Evolutionary conservation across 352 stramenopile genomes (phyloP).

Genomic region (Phytophthora ohioensis): DNA sequence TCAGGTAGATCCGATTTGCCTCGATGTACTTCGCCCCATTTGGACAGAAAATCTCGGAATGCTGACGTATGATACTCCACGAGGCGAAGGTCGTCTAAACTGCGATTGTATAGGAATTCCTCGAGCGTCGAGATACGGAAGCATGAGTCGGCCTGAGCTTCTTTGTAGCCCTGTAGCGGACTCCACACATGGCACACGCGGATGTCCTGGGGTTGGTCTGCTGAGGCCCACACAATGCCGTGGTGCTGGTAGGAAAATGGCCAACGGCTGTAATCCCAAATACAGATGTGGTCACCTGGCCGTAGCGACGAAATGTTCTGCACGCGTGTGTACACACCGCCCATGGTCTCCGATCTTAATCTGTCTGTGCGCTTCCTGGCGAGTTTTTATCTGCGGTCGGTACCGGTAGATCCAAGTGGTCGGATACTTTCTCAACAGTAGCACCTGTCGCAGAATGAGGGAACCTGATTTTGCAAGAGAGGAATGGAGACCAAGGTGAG

Average conservation of each 20-base stretch:
- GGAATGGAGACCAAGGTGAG: constrained; percentile 15
- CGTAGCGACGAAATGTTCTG: constrained; percentile 59
- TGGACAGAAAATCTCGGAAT: constrained; percentile 67
- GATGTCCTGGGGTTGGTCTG: constrained; percentile 52
- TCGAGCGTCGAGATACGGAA: constrained; percentile 79
- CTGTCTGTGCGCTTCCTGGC: constrained; percentile 2
- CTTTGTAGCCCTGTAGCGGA: constrained; percentile 56
- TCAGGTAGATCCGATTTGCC: constrained; percentile 76
- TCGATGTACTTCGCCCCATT: constrained; percentile 80
- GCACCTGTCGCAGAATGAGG: constrained; percentile 33
- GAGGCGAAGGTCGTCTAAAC: constrained; percentile 53
- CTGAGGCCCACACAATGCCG: constrained; percentile 74
- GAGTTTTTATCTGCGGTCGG: constrained; percentile 10
- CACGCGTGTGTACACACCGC: constrained; percentile 75
- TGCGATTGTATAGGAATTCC: constrained; percentile 77
- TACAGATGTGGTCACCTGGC: constrained; percentile 76
- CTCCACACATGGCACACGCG: constrained; percentile 83
- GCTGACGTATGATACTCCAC: constrained; percentile 82
- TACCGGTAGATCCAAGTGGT: not conserved
- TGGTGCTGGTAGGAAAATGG: constrained; percentile 83
- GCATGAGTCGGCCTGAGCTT: constrained; percentile 77
- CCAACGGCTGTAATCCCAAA: constrained; percentile 83
- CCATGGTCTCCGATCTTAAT: constrained; percentile 40
- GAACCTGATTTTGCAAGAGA: constrained; percentile 33
- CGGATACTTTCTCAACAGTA: constrained; percentile 9